These are phyloP conservation scores for Tolypocladium album DNA, from an alignment of 2,329 filamentous ascomycete genomes.

Conservation along the genomic window DNA sequence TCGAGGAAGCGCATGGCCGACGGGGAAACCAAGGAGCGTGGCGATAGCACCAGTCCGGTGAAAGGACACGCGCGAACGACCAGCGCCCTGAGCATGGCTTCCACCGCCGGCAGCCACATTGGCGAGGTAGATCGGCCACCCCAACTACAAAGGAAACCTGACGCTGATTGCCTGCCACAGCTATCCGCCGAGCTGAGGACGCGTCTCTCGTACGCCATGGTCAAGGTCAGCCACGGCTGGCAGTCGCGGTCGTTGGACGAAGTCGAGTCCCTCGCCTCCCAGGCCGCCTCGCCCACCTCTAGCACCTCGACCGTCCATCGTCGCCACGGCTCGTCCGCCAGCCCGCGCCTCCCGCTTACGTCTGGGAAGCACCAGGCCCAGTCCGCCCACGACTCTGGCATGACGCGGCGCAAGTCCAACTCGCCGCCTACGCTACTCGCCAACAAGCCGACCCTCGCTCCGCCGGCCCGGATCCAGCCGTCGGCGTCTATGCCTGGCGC, in stretches of 20 bases:
- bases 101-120: conserved; percentile 56
- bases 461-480: conserved; percentile 44
- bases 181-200: conserved; percentile 70
- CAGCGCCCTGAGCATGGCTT: conserved; percentile 53
- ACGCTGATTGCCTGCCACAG: conserved; percentile 26
- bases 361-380: conserved; percentile 21
- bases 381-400: conserved; percentile 6
- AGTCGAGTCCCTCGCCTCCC: conserved; percentile 63
- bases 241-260: conserved; percentile 69
- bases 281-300: conserved; percentile 52
- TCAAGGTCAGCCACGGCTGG: conserved; percentile 88
- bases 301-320: conserved; percentile 45
- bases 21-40: conserved; percentile 54
- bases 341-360: conserved; percentile 34
- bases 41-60: conserved; percentile 32
- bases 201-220: conserved; percentile 83
- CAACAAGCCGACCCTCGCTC: conserved; percentile 32
- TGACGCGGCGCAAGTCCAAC: conserved; percentile 16
- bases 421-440: conserved; percentile 26
- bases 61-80: conserved; percentile 59
- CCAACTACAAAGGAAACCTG: not conserved
- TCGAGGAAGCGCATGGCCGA: conserved; percentile 68
- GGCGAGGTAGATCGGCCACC: conserved; percentile 53
- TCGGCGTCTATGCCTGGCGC: conserved; percentile 23
- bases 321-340: conserved; percentile 40